Percentiles rank a stretch among this genome's conserved stretches.
These are phyloP conservation scores for Cornus kousa DNA, from an alignment of 148 eudicot genomes.

Conservation along the genomic window DNA sequence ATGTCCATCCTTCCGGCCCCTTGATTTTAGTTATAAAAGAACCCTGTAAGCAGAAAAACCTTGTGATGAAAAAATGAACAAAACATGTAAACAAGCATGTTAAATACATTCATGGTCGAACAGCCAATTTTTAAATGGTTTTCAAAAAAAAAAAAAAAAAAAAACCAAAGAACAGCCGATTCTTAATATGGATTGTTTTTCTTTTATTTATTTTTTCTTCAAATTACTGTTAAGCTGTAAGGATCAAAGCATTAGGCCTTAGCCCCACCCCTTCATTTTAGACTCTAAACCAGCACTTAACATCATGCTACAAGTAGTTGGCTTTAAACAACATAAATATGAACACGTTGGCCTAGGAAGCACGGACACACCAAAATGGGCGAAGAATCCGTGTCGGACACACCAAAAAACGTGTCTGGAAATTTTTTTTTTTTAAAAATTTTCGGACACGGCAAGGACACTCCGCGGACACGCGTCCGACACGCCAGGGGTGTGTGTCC, in stretches of 20 bases:
- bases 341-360: no score
- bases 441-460: no score
- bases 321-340: background rate
- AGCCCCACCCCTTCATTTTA: background rate
- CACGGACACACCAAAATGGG: no score
- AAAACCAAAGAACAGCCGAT: background rate
- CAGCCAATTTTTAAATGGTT: no score
- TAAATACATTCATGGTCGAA: background rate
- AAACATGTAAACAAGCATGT: constrained; percentile 5
- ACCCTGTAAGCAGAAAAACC: constrained; percentile 52
- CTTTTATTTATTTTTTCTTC: no score
- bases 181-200: no score
- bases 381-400: no score
- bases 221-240: background rate
- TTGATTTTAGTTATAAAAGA: constrained; percentile 84
- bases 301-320: background rate
- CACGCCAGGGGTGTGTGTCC: no score
- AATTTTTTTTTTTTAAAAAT: no score
- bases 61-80: background rate
- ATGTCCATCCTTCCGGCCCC: constrained; percentile 97
- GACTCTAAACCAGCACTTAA: background rate
- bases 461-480: no score
- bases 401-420: no score
- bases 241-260: background rate
- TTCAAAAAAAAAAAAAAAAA: no score